Conservation (phyloP, 1,284 basidiomycete genomes). For the Trichosporon coremiiforme region DNA sequence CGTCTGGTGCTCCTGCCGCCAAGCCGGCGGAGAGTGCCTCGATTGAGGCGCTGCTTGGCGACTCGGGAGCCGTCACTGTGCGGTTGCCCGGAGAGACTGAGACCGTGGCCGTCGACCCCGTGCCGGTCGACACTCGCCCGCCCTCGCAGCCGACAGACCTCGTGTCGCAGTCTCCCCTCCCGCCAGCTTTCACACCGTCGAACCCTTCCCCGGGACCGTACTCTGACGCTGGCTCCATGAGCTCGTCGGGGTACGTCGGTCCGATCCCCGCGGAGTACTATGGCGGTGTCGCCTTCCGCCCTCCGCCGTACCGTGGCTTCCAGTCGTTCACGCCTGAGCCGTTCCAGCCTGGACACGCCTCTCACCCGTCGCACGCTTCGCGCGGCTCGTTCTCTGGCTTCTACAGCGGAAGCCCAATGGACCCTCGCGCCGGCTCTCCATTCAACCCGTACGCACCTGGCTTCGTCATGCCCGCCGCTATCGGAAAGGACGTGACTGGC, state of each 20-base stretch:
- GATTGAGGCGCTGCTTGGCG: conserved; percentile 40
- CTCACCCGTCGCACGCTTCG: conserved; percentile 24
- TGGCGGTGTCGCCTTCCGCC: conserved; percentile 65
- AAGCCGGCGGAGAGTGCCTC: conserved; percentile 24
- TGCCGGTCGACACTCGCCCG: conserved; percentile 21
- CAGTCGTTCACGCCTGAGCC: conserved; percentile 30
- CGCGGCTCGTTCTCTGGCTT: conserved; percentile 38
- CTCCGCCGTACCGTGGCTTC: conserved; percentile 60
- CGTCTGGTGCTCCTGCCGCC: background rate
- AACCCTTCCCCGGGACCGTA: conserved; percentile 28
- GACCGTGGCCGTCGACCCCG: conserved; percentile 15
- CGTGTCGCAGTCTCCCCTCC: conserved; percentile 21
- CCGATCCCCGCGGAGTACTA: conserved; percentile 35
- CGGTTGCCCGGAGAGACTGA: conserved; percentile 39
- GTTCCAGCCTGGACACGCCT: conserved; percentile 26
- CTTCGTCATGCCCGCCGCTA: conserved; percentile 42
- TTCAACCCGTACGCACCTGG: conserved; percentile 36
- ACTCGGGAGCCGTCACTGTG: conserved; percentile 39
- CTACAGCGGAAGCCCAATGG: conserved; percentile 20
- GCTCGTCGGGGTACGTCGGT: conserved; percentile 29
- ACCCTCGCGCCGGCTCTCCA: conserved; percentile 34
- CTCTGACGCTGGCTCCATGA: conserved; percentile 44
- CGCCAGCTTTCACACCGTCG: conserved; percentile 30
- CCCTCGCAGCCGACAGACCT: conserved; percentile 22
- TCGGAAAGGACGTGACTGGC: background rate